Conservation (phyloP, 768 basidiomycete genomes). For the Gelatoporia subvermispora region DNA sequence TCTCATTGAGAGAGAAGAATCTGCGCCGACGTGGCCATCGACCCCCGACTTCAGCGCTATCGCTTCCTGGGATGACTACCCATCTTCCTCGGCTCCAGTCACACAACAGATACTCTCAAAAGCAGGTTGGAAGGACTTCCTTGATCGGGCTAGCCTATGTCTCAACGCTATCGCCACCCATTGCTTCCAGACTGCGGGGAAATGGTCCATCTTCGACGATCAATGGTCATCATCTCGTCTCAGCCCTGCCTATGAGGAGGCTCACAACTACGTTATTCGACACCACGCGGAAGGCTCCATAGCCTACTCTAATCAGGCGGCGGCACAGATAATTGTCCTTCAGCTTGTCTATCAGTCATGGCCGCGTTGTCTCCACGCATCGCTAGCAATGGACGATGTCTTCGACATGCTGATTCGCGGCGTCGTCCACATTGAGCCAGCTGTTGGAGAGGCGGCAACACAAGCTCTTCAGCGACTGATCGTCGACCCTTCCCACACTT, state of each 20-base stretch:
- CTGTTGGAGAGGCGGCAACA: slow-evolving; percentile 62
- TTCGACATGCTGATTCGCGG: slow-evolving; percentile 78
- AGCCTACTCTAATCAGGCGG: slow-evolving; percentile 59
- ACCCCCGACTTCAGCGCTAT: slow-evolving; percentile 58
- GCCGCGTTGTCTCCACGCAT: slow-evolving; percentile 71
- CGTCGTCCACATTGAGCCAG: slow-evolving; percentile 81
- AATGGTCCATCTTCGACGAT: slow-evolving; percentile 82
- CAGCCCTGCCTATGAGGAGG: slow-evolving; percentile 61
- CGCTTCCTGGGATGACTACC: slow-evolving; percentile 60
- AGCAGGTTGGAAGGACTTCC: slow-evolving; percentile 66
- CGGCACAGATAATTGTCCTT: slow-evolving; percentile 65
- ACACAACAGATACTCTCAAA: slow-evolving; percentile 52
- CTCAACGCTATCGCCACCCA: slow-evolving; percentile 52
- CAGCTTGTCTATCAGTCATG: slow-evolving; percentile 77
- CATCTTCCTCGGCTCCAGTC: slow-evolving; percentile 60
- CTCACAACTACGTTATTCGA: slow-evolving; percentile 60
- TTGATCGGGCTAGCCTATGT: slow-evolving; percentile 57
- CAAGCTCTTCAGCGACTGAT: slow-evolving; percentile 71
- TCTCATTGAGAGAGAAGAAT: slow-evolving; percentile 65
- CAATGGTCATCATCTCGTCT: slow-evolving; percentile 67
- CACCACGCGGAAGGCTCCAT: slow-evolving; percentile 61
- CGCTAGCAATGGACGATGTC: slow-evolving; percentile 49
- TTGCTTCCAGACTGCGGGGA: slow-evolving; percentile 61
- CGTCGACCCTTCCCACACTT: slow-evolving; percentile 49
- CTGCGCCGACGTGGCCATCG: slow-evolving; percentile 75